Conservation (phyloP, 345 rosid genomes). For the Chamaenerion angustifolium region DNA sequence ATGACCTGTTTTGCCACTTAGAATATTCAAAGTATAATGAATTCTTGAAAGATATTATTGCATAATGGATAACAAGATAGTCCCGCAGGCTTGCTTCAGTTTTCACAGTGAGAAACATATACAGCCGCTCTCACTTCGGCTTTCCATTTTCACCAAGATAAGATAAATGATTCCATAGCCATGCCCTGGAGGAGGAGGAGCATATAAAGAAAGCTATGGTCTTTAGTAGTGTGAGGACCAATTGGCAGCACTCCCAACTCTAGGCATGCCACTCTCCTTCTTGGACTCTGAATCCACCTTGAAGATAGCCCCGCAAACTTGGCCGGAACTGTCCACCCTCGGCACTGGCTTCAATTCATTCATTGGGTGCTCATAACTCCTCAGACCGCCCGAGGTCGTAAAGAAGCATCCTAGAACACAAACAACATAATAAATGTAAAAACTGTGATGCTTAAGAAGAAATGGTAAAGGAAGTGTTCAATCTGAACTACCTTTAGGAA, state of each 20-base stretch:
- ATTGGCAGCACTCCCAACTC: slow-evolving; percentile 83
- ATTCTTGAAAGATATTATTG: slow-evolving; percentile 2
- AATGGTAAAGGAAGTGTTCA: too few species aligned
- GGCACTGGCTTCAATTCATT: slow-evolving; percentile 86
- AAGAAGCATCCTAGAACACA: slow-evolving; percentile 75
- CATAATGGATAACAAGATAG: neutral
- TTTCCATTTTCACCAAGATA: too few species aligned
- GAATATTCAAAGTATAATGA: neutral
- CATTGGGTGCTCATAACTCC: slow-evolving; percentile 78
- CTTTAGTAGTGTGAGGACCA: slow-evolving; percentile 62
- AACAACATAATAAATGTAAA: slow-evolving; percentile 5
- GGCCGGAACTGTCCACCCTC: slow-evolving; percentile 82
- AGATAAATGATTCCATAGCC: too few species aligned
- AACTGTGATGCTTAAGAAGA: too few species aligned
- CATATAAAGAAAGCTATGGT: too few species aligned
- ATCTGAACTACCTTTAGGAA: slow-evolving; percentile 62
- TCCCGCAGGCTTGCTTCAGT: too few species aligned
- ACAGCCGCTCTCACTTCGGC: neutral
- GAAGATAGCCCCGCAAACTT: slow-evolving; percentile 68
- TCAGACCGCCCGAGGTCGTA: slow-evolving; percentile 80
- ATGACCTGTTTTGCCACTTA: too few species aligned
- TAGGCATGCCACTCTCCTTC: slow-evolving; percentile 73
- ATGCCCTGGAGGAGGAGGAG: too few species aligned
- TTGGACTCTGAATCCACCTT: slow-evolving; percentile 62
- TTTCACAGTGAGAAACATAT: too few species aligned